These are phyloP conservation scores for Catunica adiposa DNA, from an alignment of 2,329 filamentous ascomycete species.

Conservation along the genomic window DNA sequence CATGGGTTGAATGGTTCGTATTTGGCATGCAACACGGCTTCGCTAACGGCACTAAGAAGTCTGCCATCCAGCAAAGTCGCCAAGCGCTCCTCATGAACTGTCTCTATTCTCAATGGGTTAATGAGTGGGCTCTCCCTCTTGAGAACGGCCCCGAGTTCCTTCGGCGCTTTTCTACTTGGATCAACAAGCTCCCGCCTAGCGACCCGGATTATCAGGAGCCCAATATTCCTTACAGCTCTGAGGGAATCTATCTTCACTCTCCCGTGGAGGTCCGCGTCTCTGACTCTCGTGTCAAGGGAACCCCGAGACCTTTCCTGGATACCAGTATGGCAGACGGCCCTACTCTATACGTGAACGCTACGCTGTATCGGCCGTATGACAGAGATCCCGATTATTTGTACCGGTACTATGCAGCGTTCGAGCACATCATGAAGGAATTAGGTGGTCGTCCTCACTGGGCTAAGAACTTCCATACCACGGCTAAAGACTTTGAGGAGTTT, in stretches of 20 bases:
- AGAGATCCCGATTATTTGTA: slow-evolving; percentile 58
- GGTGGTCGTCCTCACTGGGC: slow-evolving; percentile 79
- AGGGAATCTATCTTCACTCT: slow-evolving; percentile 70
- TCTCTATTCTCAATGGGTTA: slow-evolving; percentile 94
- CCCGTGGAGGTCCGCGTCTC: slow-evolving; percentile 81
- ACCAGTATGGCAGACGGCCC: slow-evolving; percentile 51
- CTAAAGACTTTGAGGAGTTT: slow-evolving; percentile 44
- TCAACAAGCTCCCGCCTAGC: slow-evolving; percentile 45
- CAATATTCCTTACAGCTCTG: slow-evolving; percentile 63
- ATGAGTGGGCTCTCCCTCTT: slow-evolving; percentile 91
- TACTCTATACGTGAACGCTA: slow-evolving; percentile 78
- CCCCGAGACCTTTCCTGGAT: slow-evolving; percentile 41
- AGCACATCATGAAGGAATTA: slow-evolving; percentile 76
- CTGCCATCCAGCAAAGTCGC: slow-evolving; percentile 65
- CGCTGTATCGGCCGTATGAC: slow-evolving; percentile 68
- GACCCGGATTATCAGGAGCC: slow-evolving; percentile 49
- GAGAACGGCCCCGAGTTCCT: slow-evolving; percentile 76
- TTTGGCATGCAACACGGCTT: slow-evolving; percentile 98
- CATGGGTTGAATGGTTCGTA: slow-evolving; percentile 88
- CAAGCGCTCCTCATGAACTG: slow-evolving; percentile 88
- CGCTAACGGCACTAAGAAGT: slow-evolving; percentile 46
- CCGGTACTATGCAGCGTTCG: slow-evolving; percentile 77
- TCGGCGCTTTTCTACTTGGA: slow-evolving; percentile 67
- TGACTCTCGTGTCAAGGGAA: slow-evolving; percentile 37
- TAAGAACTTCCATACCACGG: slow-evolving; percentile 62